Percentiles rank a stretch among this genome's conserved stretches.
These are phyloP conservation scores for Gynandropsis gynandra DNA, from an alignment of 345 rosid genomes.

Conservation along the genomic window DNA sequence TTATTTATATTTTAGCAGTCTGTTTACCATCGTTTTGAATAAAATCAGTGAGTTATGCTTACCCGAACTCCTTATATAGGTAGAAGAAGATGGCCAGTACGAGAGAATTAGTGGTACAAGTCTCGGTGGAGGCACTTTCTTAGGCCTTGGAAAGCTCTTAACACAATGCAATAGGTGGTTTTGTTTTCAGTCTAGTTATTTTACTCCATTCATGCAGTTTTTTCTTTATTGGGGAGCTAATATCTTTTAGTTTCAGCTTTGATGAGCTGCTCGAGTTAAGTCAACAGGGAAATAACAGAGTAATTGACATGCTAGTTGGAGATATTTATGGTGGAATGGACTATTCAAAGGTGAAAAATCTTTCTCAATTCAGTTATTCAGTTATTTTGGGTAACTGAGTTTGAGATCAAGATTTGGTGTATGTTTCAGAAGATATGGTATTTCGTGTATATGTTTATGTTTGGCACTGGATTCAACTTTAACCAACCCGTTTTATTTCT, in stretches of 20 bases:
- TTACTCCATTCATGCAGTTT: conserved; percentile 5
- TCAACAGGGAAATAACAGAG: conserved; percentile 71
- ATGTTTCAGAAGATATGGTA: too few relatives aligned
- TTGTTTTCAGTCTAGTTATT: neutral
- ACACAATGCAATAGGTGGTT: conserved; percentile 70
- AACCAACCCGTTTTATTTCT: neutral
- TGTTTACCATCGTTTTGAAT: neutral
- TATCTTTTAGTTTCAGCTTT: conserved; percentile 41
- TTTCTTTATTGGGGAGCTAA: neutral
- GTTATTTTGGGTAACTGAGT: too few relatives aligned
- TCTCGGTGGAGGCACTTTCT: conserved; percentile 86
- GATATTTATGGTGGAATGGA: conserved; percentile 83
- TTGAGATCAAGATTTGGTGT: neutral
- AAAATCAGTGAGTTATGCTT: neutral
- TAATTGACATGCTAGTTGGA: conserved; percentile 87
- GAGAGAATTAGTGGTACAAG: conserved; percentile 85
- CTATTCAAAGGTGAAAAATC: conserved; percentile 48
- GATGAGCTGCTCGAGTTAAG: conserved; percentile 75
- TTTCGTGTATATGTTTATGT: neutral
- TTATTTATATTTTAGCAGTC: conserved; percentile 13
- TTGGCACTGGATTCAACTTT: conserved; percentile 1
- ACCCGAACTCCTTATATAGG: conserved; percentile 36
- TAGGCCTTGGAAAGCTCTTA: conserved; percentile 80
- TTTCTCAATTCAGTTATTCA: too few relatives aligned
- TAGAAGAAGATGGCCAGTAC: conserved; percentile 71